Conservation (phyloP, 2,329 filamentous ascomycete genomes). For the Huntiella abstrusa region DNA sequence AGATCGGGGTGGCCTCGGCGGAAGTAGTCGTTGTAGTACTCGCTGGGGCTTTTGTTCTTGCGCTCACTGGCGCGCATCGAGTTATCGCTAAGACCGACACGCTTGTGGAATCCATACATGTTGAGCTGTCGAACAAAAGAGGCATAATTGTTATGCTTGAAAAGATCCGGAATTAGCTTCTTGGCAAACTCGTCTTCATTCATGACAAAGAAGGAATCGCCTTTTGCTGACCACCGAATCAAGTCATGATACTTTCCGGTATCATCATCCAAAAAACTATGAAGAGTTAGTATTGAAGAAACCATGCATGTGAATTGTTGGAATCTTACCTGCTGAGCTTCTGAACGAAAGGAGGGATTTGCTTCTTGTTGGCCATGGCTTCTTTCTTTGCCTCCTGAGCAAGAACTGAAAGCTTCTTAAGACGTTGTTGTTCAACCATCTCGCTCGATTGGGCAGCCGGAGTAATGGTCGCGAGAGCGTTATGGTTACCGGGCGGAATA, state of each 20-base stretch:
- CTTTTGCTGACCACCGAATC: constrained; percentile 92
- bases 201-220: constrained; percentile 87
- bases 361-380: constrained; percentile 74
- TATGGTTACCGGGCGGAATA: constrained; percentile 9
- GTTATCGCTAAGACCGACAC: constrained; percentile 81
- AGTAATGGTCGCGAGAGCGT: constrained; percentile 5
- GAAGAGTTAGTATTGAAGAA: constrained; percentile 13
- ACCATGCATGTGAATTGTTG: background rate
- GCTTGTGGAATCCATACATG: constrained; percentile 97
- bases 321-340: constrained; percentile 76
- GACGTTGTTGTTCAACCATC: constrained; percentile 41
- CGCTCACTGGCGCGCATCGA: constrained; percentile 94
- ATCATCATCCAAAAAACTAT: constrained; percentile 76
- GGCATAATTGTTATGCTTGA: constrained; percentile 98
- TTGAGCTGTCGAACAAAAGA: constrained; percentile 91
- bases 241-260: constrained; percentile 64
- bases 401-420: constrained; percentile 62
- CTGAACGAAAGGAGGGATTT: constrained; percentile 94
- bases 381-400: constrained; percentile 72
- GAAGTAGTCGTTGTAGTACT: constrained; percentile 96
- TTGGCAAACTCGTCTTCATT: constrained; percentile 98
- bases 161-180: constrained; percentile 86
- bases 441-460: constrained; percentile 8
- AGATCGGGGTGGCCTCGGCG: constrained; percentile 81
- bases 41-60: constrained; percentile 93